Conservation (phyloP, 2,329 filamentous ascomycete species). For the Colletotrichum sp. region DNA sequence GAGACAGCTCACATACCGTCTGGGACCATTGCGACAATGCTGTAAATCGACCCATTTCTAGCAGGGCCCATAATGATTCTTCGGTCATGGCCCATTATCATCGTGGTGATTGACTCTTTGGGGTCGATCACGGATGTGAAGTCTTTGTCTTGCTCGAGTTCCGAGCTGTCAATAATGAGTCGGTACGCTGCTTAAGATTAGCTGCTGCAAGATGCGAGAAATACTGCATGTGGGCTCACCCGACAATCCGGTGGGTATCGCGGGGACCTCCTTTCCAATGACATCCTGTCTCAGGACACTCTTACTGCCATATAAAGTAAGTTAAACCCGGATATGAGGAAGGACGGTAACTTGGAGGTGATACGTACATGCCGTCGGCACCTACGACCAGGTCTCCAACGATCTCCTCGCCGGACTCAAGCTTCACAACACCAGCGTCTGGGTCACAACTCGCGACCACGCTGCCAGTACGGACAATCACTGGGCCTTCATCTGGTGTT, state of each 20-base stretch:
- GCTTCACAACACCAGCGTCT: slow-evolving; percentile 34
- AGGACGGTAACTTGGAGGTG: fast-evolving
- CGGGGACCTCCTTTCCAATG: slow-evolving; percentile 19
- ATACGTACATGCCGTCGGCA: slow-evolving; percentile 37
- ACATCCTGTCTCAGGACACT: slow-evolving; percentile 21
- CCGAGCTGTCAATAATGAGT: slow-evolving; percentile 29
- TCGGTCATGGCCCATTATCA: slow-evolving; percentile 47
- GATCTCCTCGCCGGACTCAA: slow-evolving; percentile 34
- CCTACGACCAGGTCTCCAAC: slow-evolving; percentile 38
- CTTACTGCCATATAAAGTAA: background rate
- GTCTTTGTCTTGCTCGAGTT: slow-evolving; percentile 8
- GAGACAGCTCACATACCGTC: slow-evolving; percentile 26
- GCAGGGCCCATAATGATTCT: slow-evolving; percentile 52
- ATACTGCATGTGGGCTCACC: background rate
- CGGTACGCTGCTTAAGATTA: slow-evolving; percentile 32
- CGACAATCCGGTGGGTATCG: slow-evolving; percentile 38
- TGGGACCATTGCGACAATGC: slow-evolving; percentile 48
- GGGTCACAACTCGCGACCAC: slow-evolving; percentile 43
- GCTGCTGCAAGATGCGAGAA: background rate
- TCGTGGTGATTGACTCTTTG: slow-evolving; percentile 44
- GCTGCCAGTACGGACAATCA: slow-evolving; percentile 27
- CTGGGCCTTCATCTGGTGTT: slow-evolving; percentile 27
- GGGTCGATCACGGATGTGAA: slow-evolving; percentile 35
- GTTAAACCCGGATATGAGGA: background rate
- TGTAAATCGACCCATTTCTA: slow-evolving; percentile 42